Percentiles rank a stretch among this genome's conserved stretches.
These are phyloP conservation scores for Botrytis porri DNA, from an alignment of 2,329 filamentous ascomycete species.

Conservation along the genomic window DNA sequence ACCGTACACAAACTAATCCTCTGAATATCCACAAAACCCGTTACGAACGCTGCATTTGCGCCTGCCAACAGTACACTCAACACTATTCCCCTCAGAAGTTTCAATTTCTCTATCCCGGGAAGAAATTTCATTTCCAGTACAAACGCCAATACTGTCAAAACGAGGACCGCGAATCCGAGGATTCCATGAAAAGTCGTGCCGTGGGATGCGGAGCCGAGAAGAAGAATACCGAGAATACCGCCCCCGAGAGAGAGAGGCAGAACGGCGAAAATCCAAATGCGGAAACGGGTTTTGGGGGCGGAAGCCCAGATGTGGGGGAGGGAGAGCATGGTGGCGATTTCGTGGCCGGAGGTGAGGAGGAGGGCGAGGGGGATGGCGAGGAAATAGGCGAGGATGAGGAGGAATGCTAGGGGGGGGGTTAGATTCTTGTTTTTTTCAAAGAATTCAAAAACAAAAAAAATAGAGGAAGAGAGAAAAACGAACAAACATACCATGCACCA, in stretches of 20 bases:
- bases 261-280: conserved; percentile 4
- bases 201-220: not conserved
- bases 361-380: conserved; percentile 1
- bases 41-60: not conserved
- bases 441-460: not conserved
- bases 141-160: not conserved
- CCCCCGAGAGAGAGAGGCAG: not conserved
- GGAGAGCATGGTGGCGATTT: conserved; percentile 11
- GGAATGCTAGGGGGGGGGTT: not conserved
- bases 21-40: conserved; percentile 11
- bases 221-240: not conserved
- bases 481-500: conserved; percentile 17
- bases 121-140: conserved; percentile 7
- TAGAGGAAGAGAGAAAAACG: too few relatives aligned
- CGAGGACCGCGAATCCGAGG: not conserved
- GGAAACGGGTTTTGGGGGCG: not conserved
- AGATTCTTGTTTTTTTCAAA: not conserved
- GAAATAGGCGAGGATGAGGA: conserved; percentile 10
- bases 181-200: not conserved
- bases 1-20: conserved; percentile 16
- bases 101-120: not conserved
- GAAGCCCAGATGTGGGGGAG: conserved; percentile 11
- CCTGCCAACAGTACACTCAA: not conserved
- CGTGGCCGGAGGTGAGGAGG: conserved; percentile 12
- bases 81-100: not conserved